phyloP scores from a whole-genome alignment of 2,329 filamentous ascomycete genomes.

The Neobulgaria alba region DNA sequence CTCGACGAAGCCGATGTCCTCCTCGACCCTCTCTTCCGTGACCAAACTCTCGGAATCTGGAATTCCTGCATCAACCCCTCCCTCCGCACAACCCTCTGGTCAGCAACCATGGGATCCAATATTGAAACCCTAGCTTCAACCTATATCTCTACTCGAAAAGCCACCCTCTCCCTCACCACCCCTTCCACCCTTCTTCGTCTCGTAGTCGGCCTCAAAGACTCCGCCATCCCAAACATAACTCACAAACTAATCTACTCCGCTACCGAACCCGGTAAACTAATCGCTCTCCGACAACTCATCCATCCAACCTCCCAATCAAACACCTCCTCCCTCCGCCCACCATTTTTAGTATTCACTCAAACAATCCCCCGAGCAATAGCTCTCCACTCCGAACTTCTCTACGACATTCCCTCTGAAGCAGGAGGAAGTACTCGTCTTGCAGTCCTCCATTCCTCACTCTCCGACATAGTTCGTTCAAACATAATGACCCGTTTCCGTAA shows the following conservation, averaged over 20 bases:
- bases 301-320: conserved; percentile 60
- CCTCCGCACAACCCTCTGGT: conserved; percentile 81
- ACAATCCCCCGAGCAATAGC: conserved; percentile 86
- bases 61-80: conserved; percentile 60
- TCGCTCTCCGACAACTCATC: conserved; percentile 81
- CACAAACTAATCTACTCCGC: conserved; percentile 88
- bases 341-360: conserved; percentile 93
- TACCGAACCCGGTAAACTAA: conserved; percentile 86
- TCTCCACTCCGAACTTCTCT: conserved; percentile 80
- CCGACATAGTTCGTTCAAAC: conserved; percentile 62
- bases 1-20: conserved; percentile 95
- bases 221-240: conserved; percentile 82
- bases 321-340: conserved; percentile 57
- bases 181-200: conserved; percentile 61
- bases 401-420: conserved; percentile 85
- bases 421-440: conserved; percentile 79
- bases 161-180: conserved; percentile 29
- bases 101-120: conserved; percentile 91
- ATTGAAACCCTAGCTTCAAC: conserved; percentile 71
- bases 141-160: conserved; percentile 51
- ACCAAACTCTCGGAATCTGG: conserved; percentile 83
- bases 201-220: conserved; percentile 94
- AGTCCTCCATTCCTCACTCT: conserved; percentile 80
- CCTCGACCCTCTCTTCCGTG: conserved; percentile 80
- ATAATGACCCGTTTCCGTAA: conserved; percentile 87